Conservation (phyloP, 2,329 filamentous ascomycete species). For the Chrysoporthe puriensis region DNA sequence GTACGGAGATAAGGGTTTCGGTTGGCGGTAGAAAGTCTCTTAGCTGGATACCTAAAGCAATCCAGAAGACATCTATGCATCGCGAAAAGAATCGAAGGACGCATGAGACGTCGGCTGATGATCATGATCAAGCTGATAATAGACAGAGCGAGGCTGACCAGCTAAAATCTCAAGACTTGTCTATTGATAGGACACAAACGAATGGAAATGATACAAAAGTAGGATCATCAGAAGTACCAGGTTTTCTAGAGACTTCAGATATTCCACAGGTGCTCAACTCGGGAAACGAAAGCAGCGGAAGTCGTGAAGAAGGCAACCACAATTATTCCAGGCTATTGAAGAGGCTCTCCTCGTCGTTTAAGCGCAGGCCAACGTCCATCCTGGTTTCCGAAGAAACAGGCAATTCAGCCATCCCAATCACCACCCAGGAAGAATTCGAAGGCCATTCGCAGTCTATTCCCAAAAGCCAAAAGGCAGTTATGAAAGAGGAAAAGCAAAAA, state of each 20-base stretch:
- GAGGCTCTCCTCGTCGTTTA: conserved; percentile 19
- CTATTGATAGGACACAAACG: not conserved
- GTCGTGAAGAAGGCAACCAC: not conserved
- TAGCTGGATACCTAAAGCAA: conserved; percentile 6
- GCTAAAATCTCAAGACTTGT: too few relatives aligned
- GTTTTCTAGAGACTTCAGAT: not conserved
- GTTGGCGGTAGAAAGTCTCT: not conserved
- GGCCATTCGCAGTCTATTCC: not conserved
- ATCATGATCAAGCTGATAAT: not conserved
- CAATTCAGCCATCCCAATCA: not conserved
- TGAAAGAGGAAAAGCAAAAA: not conserved
- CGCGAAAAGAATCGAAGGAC: not conserved
- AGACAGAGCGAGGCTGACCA: not conserved
- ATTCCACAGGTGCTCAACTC: not conserved
- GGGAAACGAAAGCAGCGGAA: not conserved
- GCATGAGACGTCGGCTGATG: not conserved
- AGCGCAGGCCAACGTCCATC: not conserved
- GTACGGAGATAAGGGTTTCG: not conserved
- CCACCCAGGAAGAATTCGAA: not conserved
- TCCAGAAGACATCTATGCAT: not conserved
- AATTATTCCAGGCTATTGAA: conserved; percentile 3
- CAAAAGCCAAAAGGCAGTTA: not conserved
- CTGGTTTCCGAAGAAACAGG: not conserved
- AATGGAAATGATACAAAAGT: not conserved
- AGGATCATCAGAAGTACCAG: not conserved